Evolutionary conservation across 73 alveolate genomes (phyloP), one percentile per base, ranked within the genome.

Genomic region (Paramecium caudatum): DNA sequence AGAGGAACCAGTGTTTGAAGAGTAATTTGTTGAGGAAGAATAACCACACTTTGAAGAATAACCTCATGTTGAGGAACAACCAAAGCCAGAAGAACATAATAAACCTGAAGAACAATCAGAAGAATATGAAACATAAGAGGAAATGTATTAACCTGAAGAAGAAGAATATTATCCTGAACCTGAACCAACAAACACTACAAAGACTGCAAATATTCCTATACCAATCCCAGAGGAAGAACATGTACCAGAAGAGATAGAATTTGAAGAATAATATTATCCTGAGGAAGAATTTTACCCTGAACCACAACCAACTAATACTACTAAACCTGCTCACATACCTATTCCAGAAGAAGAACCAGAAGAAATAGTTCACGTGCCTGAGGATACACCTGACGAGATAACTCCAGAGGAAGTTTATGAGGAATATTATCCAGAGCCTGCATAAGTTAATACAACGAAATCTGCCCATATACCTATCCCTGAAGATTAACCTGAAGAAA

Each of bases 281-380:
- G 46, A 55, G 30, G 30, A 55, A 55, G n/a, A n/a, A n/a, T n/a
- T n/a, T n/a, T n/a, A n/a, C n/a, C n/a, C n/a, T n/a, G n/a, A n/a
- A n/a, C n/a, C n/a, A n/a, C n/a, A n/a, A n/a, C n/a, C n/a, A n/a
- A n/a, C n/a, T 55, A 41, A 55, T 8, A 55, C 78, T 9, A 55
- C 23, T 25, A 25, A 17, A 55, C 19, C 78, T 21, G 78, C 23
- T 25, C 78, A 34, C 23, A 9, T 55, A 55, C 46, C 78, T 23
- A 55, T 55, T 21, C 80, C 80, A 55, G 80, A 55, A 23, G 80
- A 55, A 55, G 46, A 55, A 16, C 69, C 69, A 49, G 69, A 49
- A 0, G 69, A 49, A 16, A 21, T 6, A 1, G 7, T 55, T n/a
- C n/a, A n/a, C n/a, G n/a, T n/a, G n/a, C 80, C 80, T 27, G 80